Evolutionary conservation across 129 eudicot genomes (phyloP), one percentile per base, ranked within the genome.

Genomic region (Pseudognaphalium luteoalbum): DNA sequence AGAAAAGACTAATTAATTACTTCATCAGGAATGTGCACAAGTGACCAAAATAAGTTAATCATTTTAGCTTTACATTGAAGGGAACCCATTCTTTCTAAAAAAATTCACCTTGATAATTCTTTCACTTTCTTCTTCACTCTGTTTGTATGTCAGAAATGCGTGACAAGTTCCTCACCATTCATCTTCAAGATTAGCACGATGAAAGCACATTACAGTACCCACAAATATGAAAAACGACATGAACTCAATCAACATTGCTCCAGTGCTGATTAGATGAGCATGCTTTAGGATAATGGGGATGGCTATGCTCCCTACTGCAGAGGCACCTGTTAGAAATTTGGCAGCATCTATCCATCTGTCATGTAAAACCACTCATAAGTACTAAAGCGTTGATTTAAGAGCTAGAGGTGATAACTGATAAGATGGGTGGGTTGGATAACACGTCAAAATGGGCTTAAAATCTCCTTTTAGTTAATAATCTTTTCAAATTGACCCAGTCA

Each of bases 291-390:
- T 94, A 34, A 91, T 87, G 25, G 98, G 98, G 35, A 94, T 94
- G 29, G 98, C 98, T 85, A 94, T 44, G 76, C 98, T 94, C 50
- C 98, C 98, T 16, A 94, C 96, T 6, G 98, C 84, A 11, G 98
- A 94, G 12, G 98, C 98, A 71, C 98, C 98, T 51, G 98, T 91
- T 71, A 94, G 79, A 79, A 94, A 94, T 80, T 94, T 94, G 10
- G 98, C 98, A 20, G 93, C 98, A 81, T 88, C 90, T 35, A 91
- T 73, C 98, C 98, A 94, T 60, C 98, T 94, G 89, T 68, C 77
- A 72, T n/a, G 8, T 57, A 60, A 50, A 39, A 80, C 51, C 54
- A 67, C 9, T 50, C 28, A 41, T 65, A 9, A 62, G 35, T 62
- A 62, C 34, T 25, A 28, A 62, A 68, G 32, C 20, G 51, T 41